A percentile compares a stretch with the other conserved stretches of the same genome.
Conservation (phyloP, 1,284 basidiomycete genomes). For the Rhodotorula sp. region DNA sequence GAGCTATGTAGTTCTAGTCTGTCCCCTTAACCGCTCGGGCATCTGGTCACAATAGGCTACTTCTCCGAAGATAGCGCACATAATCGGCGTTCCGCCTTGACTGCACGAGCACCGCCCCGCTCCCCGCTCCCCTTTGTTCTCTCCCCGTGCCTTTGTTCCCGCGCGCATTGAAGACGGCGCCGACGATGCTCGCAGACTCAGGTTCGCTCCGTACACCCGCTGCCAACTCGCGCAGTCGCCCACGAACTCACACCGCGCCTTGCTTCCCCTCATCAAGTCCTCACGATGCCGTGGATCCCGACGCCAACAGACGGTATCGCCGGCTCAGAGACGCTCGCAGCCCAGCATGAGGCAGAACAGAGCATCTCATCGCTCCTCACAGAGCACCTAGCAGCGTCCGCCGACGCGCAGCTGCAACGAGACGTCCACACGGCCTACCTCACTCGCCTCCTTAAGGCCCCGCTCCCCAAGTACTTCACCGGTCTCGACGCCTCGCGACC, state of each 20-base stretch:
- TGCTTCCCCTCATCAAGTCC: conserved; percentile 13
- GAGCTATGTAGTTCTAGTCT: too few species aligned
- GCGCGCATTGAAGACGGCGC: too few species aligned
- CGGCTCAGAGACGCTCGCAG: conserved; percentile 17
- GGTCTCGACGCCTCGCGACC: conserved; percentile 86
- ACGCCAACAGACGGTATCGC: conserved; percentile 27
- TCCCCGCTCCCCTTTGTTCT: too few species aligned
- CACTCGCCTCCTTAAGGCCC: conserved; percentile 27
- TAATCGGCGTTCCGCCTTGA: too few species aligned
- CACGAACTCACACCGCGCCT: not conserved
- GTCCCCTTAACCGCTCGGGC: too few species aligned
- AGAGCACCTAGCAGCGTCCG: not conserved
- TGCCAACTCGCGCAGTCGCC: too few species aligned
- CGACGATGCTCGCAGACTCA: too few species aligned
- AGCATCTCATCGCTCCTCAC: conserved; percentile 27
- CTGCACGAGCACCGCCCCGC: too few species aligned
- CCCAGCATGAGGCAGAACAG: conserved; percentile 30
- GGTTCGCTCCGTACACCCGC: not conserved
- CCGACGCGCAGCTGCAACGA: conserved; percentile 12
- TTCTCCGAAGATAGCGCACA: too few species aligned
- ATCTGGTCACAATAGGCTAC: too few species aligned
- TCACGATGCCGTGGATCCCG: conserved; percentile 33
- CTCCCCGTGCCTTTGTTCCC: too few species aligned
- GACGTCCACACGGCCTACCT: conserved; percentile 30
- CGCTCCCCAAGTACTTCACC: conserved; percentile 68